These are phyloP conservation scores for Endotrypanum monterogeii DNA, from an alignment of 208 protist genomes.

Conservation along the genomic window DNA sequence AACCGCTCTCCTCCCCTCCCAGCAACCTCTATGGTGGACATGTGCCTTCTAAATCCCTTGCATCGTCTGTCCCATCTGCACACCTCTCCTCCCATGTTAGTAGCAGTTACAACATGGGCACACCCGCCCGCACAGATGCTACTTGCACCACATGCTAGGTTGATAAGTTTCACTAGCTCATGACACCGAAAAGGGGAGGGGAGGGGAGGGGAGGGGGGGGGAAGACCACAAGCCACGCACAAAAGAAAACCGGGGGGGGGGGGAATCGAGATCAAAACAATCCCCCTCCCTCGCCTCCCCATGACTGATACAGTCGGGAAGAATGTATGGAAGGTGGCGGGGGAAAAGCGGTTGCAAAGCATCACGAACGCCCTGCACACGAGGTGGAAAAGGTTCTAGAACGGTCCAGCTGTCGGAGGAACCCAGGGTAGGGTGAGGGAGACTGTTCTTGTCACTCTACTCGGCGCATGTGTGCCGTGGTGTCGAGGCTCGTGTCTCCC, in stretches of 20 bases:
- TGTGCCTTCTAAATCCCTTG: not conserved
- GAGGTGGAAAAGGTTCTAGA: not conserved
- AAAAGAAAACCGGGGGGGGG: not conserved
- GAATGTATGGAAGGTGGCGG: not conserved
- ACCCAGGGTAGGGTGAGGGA: not conserved
- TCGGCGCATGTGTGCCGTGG: not conserved
- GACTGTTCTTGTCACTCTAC: not conserved
- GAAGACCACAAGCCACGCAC: no score
- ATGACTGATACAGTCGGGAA: not conserved
- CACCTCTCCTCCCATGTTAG: not conserved
- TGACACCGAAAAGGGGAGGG: not conserved
- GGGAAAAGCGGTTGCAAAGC: not conserved
- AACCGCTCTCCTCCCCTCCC: no score
- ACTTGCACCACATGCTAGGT: not conserved
- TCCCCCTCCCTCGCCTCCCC: not conserved
- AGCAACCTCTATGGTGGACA: no score
- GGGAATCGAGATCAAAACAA: no score
- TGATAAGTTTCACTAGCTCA: not conserved
- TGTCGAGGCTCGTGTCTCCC: not conserved
- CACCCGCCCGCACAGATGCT: not conserved
- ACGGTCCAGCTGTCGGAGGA: not conserved
- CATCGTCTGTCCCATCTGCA: not conserved
- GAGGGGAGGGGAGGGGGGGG: not conserved
- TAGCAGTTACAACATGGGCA: not conserved
- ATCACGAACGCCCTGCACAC: not conserved